Evolutionary conservation across 1,284 basidiomycete genomes (phyloP).

Genomic region (Cryptococcus sp.): DNA sequence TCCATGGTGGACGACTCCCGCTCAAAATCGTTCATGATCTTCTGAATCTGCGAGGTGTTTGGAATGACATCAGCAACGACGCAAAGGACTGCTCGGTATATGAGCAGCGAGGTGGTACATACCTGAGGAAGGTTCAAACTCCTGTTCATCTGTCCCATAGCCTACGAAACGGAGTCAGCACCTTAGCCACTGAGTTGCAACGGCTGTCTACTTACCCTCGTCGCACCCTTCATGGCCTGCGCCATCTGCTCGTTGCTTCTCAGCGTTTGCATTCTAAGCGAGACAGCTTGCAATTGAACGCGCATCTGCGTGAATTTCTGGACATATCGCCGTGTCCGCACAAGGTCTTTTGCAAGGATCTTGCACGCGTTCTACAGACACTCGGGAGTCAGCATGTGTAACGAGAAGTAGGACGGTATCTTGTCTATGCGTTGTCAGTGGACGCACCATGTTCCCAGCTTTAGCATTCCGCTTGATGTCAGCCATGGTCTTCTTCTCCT

Average conservation of each 20-base stretch:
- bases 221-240: conserved; percentile 97
- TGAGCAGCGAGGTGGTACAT: neutral
- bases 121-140: conserved; percentile 83
- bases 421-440: neutral
- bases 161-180: conserved; percentile 59
- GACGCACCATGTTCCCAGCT: conserved; percentile 85
- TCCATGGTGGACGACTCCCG: conserved; percentile 97
- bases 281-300: conserved; percentile 95
- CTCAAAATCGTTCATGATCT: conserved; percentile 98
- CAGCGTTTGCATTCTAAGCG: conserved; percentile 92
- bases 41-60: conserved; percentile 67
- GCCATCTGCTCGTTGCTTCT: conserved; percentile 99
- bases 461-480: conserved; percentile 98
- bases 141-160: conserved; percentile 98
- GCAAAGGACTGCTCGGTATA: neutral
- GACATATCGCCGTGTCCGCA: conserved; percentile 89
- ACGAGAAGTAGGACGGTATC: neutral
- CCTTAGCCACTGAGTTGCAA: neutral
- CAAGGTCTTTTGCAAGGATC: conserved; percentile 98
- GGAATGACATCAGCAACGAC: conserved; percentile 68
- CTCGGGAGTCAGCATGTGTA: neutral
- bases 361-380: conserved; percentile 85
- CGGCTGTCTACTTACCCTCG: conserved; percentile 64
- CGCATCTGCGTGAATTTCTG: conserved; percentile 99
- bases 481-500: conserved; percentile 87